Percentiles rank a stretch among this genome's conserved stretches.
These are phyloP conservation scores for Osmanthus fragrans DNA, from an alignment of 257 asterid species.

Conservation along the genomic window DNA sequence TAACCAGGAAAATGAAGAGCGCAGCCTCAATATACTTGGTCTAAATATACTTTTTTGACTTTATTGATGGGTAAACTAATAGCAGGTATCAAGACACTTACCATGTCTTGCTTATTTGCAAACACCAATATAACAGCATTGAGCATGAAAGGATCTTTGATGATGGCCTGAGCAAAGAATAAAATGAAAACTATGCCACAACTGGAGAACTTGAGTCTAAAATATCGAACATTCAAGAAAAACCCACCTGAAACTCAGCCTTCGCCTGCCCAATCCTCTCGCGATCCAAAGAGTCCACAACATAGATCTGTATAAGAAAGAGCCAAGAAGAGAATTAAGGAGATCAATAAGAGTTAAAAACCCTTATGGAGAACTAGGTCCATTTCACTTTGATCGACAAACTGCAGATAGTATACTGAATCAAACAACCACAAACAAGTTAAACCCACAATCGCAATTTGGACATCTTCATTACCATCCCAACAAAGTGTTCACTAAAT, in stretches of 20 bases:
- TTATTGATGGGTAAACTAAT: background rate
- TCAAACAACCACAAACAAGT: slow-evolving; percentile 14
- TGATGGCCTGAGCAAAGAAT: slow-evolving; percentile 63
- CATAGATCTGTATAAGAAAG: slow-evolving; percentile 67
- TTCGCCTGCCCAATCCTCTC: slow-evolving; percentile 84
- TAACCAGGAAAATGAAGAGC: background rate
- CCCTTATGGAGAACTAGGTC: slow-evolving; percentile 5
- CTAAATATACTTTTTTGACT: background rate
- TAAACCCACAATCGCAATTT: slow-evolving; percentile 2
- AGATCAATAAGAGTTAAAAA: slow-evolving; percentile 12
- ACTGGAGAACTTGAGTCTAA: slow-evolving; percentile 24
- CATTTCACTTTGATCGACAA: slow-evolving; percentile 19
- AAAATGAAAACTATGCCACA: slow-evolving; percentile 30
- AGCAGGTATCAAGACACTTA: slow-evolving; percentile 30
- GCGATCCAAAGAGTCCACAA: slow-evolving; percentile 92
- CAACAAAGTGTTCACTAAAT: background rate
- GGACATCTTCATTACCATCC: background rate
- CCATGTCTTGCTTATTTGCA: slow-evolving; percentile 98
- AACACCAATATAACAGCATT: slow-evolving; percentile 91
- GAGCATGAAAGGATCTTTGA: slow-evolving; percentile 92
- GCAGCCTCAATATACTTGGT: background rate
- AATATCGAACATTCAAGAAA: slow-evolving; percentile 26
- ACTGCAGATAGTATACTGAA: slow-evolving; percentile 11
- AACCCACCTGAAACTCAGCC: slow-evolving; percentile 82
- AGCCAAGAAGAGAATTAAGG: slow-evolving; percentile 12